Evolutionary conservation across 2,329 filamentous ascomycete species (phyloP).

Genomic region (Ceratocystis destructans): DNA sequence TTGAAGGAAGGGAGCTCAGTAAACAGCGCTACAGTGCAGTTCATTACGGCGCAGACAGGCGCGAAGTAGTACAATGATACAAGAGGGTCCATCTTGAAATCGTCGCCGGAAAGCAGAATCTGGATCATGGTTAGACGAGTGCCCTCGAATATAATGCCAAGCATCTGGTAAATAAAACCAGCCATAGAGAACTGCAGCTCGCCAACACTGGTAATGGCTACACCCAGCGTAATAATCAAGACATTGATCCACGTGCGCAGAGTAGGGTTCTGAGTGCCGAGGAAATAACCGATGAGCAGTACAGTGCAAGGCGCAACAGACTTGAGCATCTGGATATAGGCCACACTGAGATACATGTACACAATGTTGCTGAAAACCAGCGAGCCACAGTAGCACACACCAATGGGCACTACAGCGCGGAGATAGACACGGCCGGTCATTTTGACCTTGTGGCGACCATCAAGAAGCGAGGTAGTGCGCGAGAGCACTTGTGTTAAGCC

Average conservation of each 20-base stretch:
- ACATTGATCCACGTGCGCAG: constrained; percentile 35
- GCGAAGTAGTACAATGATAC: constrained; percentile 86
- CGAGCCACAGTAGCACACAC: constrained; percentile 50
- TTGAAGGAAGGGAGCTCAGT: constrained; percentile 55
- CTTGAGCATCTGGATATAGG: constrained; percentile 61
- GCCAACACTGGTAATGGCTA: constrained; percentile 41
- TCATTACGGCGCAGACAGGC: constrained; percentile 70
- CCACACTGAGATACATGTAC: constrained; percentile 53
- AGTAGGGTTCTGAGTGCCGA: constrained; percentile 37
- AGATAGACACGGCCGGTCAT: constrained; percentile 49
- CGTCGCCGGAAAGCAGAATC: constrained; percentile 59
- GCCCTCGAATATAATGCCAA: constrained; percentile 67
- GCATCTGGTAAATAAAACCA: constrained; percentile 56
- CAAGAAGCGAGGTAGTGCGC: constrained; percentile 48
- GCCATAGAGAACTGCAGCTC: constrained; percentile 55
- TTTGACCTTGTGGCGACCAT: constrained; percentile 46
- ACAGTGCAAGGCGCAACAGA: constrained; percentile 54
- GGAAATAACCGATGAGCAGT: constrained; percentile 50
- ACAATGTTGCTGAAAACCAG: constrained; percentile 54
- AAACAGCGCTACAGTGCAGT: constrained; percentile 54
- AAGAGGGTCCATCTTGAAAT: constrained; percentile 76
- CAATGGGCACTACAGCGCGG: constrained; percentile 51
- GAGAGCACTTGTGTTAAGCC: constrained; percentile 52
- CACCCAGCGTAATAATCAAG: constrained; percentile 39
- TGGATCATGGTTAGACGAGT: constrained; percentile 76